Base-by-base conservation (phyloP, 371 early-diverging fungal species). In the Rhizopus sp. region DNA sequence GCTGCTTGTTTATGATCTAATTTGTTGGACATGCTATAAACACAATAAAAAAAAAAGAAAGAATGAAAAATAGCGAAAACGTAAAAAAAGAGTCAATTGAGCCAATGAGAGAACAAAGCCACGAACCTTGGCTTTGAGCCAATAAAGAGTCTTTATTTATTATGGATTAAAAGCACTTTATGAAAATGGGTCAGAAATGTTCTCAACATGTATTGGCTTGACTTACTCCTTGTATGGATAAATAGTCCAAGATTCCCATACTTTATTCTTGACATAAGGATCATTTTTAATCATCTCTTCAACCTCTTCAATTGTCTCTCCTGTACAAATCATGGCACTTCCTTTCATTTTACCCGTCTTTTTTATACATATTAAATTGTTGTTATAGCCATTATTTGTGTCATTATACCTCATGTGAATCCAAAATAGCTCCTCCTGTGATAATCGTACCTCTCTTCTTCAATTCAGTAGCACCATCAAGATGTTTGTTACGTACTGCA, bases 211-310 rank as follows among this genome's bases (percentile, higher is more conserved):
- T 41, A 41, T 41, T n/a, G 2, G 6, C 3, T 41, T 2, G 6
- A 53, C 55, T 40, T 57, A 63, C 59, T 12, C 8, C 42, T 55
- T 58, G 47, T 48, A 78, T 39, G 85, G 85, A 5, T 60, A 57
- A 45, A 85, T 68, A 8, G 78, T 70, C 59, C 66, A 75, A 32
- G 70, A 69, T 39, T 83, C 77, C 88, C 88, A 88, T 7, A 88
- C 88, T 38, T 80, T 80, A 34, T 72, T 79, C 3, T 66, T 69
- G 15, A 73, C 66, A 60, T 88, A 88, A 17, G 69, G 71, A 58
- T 88, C 88, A 7, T 60, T 51, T 31, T 60, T 64, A 30, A 88
- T 42, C 9, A 58, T 55, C 8, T 70, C 51, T 8, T 62, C 59
- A n/a, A 80, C 74, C 13, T 81, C 75, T 37, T 80, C 73, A 12